Evolutionary conservation across 257 asterid genomes (phyloP), one percentile per base, ranked within the genome.

Genomic region (Scutellaria minor): DNA sequence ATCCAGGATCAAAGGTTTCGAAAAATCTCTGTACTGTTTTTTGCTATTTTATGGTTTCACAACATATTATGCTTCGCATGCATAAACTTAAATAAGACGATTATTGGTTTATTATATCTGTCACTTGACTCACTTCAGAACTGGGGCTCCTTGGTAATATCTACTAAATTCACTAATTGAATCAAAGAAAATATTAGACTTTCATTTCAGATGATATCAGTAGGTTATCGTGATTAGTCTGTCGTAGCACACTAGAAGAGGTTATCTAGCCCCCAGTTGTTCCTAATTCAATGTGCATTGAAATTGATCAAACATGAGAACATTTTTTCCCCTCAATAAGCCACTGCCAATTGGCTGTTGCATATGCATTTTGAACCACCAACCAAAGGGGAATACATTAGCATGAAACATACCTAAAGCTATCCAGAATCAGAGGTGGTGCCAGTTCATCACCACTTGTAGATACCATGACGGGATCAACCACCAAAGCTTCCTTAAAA

Each of bases 401-500:
- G 22, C 41, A 31, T 3, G 7, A 76, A 77, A 71, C 83, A 58
- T 82, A 94, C 97, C 95, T 84, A 75, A 89, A 84, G 73, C 81
- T 78, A 44, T 80, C 81, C 51, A 94, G 86, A 76, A 91, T 74
- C 14, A 84, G 79, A 48, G 96, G 86, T 60, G 93, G 96, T 54
- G 93, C 92, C 77, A 93, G 80, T 73, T 83, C 76, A 75, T 93
- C 90, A 58, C 98, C 98, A 71, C 96, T 91, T 22, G 99, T 94
- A 76, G 99, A 89, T 47, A 94, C 93, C 97, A 94, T 88, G 67
- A 94, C 99, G 77, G 99, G 99, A 85, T 94, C 99, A 77, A 91
- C 99, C 82, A 94, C 97, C 84, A 94, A 72, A 82, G 95, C 99
- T 94, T 87, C 81, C 89, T 86, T 83, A 77, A 81, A 7, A 73